Evolutionary conservation across 1,284 basidiomycete species (phyloP).

Genomic region (Puccinia hordei): DNA sequence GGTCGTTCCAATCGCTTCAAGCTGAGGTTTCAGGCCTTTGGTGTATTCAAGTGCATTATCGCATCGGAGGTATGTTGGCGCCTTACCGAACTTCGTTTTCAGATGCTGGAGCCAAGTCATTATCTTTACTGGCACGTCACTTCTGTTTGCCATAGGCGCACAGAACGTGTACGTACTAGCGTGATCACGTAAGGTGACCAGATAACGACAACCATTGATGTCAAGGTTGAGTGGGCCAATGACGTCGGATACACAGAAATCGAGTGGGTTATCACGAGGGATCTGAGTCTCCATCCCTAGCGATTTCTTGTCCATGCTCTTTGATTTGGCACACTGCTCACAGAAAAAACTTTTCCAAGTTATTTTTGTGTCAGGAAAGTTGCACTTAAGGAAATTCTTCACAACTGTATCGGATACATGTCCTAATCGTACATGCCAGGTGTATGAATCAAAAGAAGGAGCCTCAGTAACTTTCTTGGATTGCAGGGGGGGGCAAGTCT

Average conservation of each 20-base stretch:
- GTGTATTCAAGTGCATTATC: slow-evolving; percentile 1
- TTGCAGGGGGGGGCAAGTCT: neutral
- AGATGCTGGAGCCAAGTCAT: neutral
- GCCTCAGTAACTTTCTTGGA: neutral
- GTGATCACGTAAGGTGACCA: neutral
- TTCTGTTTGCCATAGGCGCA: neutral
- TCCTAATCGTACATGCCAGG: neutral
- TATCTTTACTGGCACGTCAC: neutral
- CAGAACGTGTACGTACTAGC: slow-evolving; percentile 11
- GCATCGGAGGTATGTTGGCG: neutral
- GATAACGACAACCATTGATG: neutral
- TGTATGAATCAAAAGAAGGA: neutral
- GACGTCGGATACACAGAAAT: neutral
- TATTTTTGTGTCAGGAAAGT: neutral
- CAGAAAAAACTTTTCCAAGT: too few relatives aligned
- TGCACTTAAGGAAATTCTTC: neutral
- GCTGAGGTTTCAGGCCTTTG: neutral
- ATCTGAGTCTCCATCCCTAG: too few relatives aligned
- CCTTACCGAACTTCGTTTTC: neutral
- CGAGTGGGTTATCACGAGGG: neutral
- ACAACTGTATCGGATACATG: neutral
- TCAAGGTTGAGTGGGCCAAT: neutral
- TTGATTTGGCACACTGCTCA: too few relatives aligned
- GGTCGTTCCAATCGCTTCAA: neutral
- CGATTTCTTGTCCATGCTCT: too few relatives aligned